Evolutionary conservation across 2,329 filamentous ascomycete genomes (phyloP), one percentile per base, ranked within the genome.

Genomic region (Rutstroemia sp.): DNA sequence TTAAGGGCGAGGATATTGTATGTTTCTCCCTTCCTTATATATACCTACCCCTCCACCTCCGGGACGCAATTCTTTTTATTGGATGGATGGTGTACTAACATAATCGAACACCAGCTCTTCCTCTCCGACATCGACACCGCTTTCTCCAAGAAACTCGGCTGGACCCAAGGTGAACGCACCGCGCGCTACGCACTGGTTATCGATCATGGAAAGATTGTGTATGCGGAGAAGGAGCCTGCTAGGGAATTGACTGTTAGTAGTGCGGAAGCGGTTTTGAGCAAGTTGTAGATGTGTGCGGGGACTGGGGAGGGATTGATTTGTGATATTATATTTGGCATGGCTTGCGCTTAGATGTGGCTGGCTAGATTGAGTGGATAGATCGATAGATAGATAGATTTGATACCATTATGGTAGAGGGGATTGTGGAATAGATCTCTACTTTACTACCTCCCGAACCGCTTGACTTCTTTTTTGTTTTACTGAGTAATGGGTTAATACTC

Each of bases 131-230:
- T 76, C 60, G 81, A 83, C 64, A 77, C 79, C 44, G 78, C 78
- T 63, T 87, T 88, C 76, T 81, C 79, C 64, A 81, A 86, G 75
- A 76, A 77, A 61, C 73, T 86, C 62, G 85, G 81, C 63, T 88
- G 84, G 84, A 77, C 75, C 58, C 73, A 76, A 27, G 78, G 76
- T 19, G 82, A 82, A 57, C 77, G 84, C 56, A 86, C 83, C 58
- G 81, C 77, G 51, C 75, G 85, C 60, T 88, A 82, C 73, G 86
- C 82, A 48, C 76, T 88, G 70, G 71, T 88, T 61, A 76, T 88
- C 62, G 85, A 86, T 70, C 74, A 88, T 67, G 85, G 85, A 60
- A 86, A 83, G 71, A 75, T 89, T 65, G 77, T 71, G 62, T 87
- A 88, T 70, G 82, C 83, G 27, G 84, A 84, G 72, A 82, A 79